Evolutionary conservation across 208 protist genomes (phyloP), one percentile per base, ranked within the genome.

Genomic region (Phytomonas francai): DNA sequence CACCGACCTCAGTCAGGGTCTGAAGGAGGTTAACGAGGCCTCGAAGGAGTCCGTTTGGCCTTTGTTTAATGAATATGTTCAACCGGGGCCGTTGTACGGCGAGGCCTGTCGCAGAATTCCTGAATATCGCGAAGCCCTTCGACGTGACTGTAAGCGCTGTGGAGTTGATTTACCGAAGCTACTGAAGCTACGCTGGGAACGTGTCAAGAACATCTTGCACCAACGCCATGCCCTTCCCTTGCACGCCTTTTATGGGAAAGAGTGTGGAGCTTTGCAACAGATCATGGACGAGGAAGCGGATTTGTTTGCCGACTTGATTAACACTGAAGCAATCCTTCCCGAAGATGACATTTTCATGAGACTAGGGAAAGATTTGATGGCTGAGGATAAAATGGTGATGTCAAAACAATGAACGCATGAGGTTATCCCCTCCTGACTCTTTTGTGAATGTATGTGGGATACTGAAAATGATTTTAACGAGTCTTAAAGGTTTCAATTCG

Each of bases 211-310:
- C n/a, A 4, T 88, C 8, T 76, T 92, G 39, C 65, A 70, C 2
- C 49, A 60, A n/a, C 84, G 84, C 22, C 74, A 89, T 67, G 8
- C 34, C 12, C 64, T 94, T 6, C 60, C 81, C 5, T 66, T 92
- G 27, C 70, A 75, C 32, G 54, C 67, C 2, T 84, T 71, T 58
- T 94, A 91, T 67, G 80, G 80, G 16, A 84, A 75, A 19, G 85
- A 94, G 73, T 88, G 78, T 65, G 79, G 82, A 12, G 76, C 36
- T 0, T 64, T 94, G 49, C 78, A 89, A 67, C 82, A 91, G 70
- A 68, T 82, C 3, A 92, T 94, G 89, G 86, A 91, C 9, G 84
- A 90, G 67, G 89, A 94, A 69, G 86, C 84, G 3, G 22, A 76
- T 27, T 76, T 94, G 25, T 94, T 92, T 33, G 66, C 72, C 4